Evolutionary conservation across 1,284 basidiomycete genomes (phyloP), one percentile per base, ranked within the genome.

Genomic region (Trametes polyzona): DNA sequence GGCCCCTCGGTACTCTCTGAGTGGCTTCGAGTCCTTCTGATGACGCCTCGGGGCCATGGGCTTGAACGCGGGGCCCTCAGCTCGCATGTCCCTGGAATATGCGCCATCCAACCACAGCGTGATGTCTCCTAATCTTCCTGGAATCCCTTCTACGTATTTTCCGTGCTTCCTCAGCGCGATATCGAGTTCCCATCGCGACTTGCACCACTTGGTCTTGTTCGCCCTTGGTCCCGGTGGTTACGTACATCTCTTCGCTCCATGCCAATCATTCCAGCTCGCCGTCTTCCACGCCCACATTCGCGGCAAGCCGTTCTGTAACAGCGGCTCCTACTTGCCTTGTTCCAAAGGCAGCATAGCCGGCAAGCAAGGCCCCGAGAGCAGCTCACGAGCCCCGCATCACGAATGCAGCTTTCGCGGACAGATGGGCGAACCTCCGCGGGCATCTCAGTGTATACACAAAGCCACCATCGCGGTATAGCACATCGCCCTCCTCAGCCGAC

Each of bases 221-320:
- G 8, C 11, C 35, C 47, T n/a, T 17, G 10, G 21, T 29, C 14
- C 26, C 26, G 36, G 26, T 16, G 21, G 10, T 23, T 37, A 48
- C 47, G 36, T 48, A 48, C 47, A 36, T n/a, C 14, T 14, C 42
- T 44, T 30, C 44, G 32, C 19, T 16, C 27, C 23, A 19, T 16
- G 52, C 8, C 41, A 19, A 53, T 53, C 43, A 47, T 47, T 41
- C 43, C 24, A 19, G 36, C 35, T 16, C 44, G 30, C 29, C 23
- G 8, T 30, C n/a, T 27, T n/a, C 17, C 23, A 32, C 26, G 50
- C 42, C 35, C 33, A 44, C 51, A 37, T 17, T 30, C 35, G 47
- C 47, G 47, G 47, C 37, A 4, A n/a, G 27, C 33, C 16, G 27
- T 40, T 2, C 6, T 19, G 6, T 7, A 17, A 16, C 37, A 2